These are phyloP conservation scores for Penicillium psychrofluorescens DNA, from an alignment of 495 filamentous ascomycete genomes.

Conservation along the genomic window DNA sequence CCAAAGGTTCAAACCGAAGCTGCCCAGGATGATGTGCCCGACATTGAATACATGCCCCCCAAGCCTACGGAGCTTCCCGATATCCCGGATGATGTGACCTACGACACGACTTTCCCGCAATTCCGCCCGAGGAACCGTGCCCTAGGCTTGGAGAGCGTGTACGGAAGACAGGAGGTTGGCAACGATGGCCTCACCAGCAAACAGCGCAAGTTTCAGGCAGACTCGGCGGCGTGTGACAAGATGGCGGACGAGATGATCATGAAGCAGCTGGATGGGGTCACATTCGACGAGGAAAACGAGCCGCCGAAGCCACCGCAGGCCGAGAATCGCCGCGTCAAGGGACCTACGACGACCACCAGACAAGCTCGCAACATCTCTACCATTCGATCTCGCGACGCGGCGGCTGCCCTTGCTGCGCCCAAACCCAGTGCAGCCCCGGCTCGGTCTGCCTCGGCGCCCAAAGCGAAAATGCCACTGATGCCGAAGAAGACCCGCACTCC, in stretches of 20 bases:
- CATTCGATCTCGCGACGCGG: slow-evolving; percentile 45
- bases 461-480: slow-evolving; percentile 33
- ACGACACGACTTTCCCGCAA: slow-evolving; percentile 44
- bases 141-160: slow-evolving; percentile 51
- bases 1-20: slow-evolving; percentile 21
- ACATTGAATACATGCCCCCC: slow-evolving; percentile 72
- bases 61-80: slow-evolving; percentile 63
- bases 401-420: slow-evolving; percentile 42
- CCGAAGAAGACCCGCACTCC: slow-evolving; percentile 24
- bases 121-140: slow-evolving; percentile 60
- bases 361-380: slow-evolving; percentile 30
- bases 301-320: slow-evolving; percentile 5
- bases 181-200: slow-evolving; percentile 59
- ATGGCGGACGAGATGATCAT: slow-evolving; percentile 54
- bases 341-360: slow-evolving; percentile 17
- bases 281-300: slow-evolving; percentile 39
- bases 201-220: slow-evolving; percentile 55
- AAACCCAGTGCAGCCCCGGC: slow-evolving; percentile 25
- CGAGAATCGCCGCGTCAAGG: slow-evolving; percentile 9
- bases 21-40: slow-evolving; percentile 55
- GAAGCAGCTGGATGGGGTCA: slow-evolving; percentile 51
- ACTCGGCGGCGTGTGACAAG: slow-evolving; percentile 30
- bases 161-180: slow-evolving; percentile 56
- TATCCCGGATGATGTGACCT: slow-evolving; percentile 66
- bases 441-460: slow-evolving; percentile 31